phyloP scores from a whole-genome alignment of 148 eudicot species.

The Cornus suecica region DNA sequence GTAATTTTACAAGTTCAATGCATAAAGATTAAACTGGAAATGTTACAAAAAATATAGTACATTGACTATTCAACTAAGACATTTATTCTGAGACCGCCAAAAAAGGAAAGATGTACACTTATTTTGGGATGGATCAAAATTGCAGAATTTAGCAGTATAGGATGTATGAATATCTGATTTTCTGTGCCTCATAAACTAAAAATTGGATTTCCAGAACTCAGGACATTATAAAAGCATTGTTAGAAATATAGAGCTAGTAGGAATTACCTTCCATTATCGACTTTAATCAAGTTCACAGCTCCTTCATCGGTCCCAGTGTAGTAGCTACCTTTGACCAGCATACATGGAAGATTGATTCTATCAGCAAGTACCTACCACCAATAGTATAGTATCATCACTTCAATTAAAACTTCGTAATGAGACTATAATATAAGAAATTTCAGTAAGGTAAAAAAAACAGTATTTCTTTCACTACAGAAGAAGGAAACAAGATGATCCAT shows the following conservation, averaged over 20 bases:
- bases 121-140: no score
- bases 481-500: conserved; percentile 1
- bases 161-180: neutral
- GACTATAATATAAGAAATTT: neutral
- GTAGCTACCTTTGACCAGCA: conserved; percentile 95
- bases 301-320: conserved; percentile 99
- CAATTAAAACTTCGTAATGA: neutral
- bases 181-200: neutral
- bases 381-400: conserved; percentile 10
- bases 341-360: conserved; percentile 81
- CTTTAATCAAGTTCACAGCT: conserved; percentile 87
- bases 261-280: conserved; percentile 80
- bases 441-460: neutral
- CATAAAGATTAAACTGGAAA: no score
- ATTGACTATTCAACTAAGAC: no score
- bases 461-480: neutral
- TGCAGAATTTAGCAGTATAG: neutral
- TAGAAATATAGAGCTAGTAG: conserved; percentile 7
- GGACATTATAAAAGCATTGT: neutral
- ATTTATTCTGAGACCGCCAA: no score
- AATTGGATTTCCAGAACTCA: neutral
- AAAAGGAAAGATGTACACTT: no score
- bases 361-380: conserved; percentile 82
- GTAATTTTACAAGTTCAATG: no score
- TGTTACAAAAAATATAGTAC: no score